Conservation (phyloP, 2,329 filamentous ascomycete genomes). For the Bipolaris victoriae region DNA sequence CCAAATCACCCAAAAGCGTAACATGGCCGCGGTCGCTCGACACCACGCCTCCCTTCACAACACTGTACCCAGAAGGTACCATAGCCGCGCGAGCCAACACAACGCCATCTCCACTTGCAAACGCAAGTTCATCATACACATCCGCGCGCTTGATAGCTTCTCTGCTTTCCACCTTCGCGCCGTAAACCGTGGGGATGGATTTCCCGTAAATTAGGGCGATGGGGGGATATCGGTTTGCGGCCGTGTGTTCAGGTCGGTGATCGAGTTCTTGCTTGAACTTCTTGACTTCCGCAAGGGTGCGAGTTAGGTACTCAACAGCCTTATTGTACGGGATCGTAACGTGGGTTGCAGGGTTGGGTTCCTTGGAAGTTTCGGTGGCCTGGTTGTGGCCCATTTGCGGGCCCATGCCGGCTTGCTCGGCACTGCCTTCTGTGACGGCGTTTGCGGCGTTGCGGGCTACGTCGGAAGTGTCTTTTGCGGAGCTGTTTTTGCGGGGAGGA, state of each 20-base stretch:
- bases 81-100: slow-evolving; percentile 85
- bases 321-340: slow-evolving; percentile 62
- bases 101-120: slow-evolving; percentile 87
- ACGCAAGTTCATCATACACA: slow-evolving; percentile 84
- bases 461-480: slow-evolving; percentile 25
- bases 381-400: slow-evolving; percentile 56
- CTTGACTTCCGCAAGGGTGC: slow-evolving; percentile 73
- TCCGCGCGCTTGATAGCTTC: slow-evolving; percentile 78
- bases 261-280: slow-evolving; percentile 77
- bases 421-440: slow-evolving; percentile 37
- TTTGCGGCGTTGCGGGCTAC: slow-evolving; percentile 35
- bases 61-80: slow-evolving; percentile 78
- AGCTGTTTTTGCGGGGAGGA: slow-evolving; percentile 40
- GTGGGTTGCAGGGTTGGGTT: slow-evolving; percentile 43
- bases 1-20: slow-evolving; percentile 82
- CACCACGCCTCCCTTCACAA: slow-evolving; percentile 75
- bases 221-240: slow-evolving; percentile 79
- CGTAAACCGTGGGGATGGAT: slow-evolving; percentile 82
- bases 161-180: slow-evolving; percentile 72
- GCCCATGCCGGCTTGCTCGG: slow-evolving; percentile 48
- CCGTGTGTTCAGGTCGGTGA: slow-evolving; percentile 64
- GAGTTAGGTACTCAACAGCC: slow-evolving; percentile 71
- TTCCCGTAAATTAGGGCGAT: slow-evolving; percentile 86
- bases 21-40: slow-evolving; percentile 86
- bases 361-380: slow-evolving; percentile 28